A percentile compares a stretch with the other conserved stretches of the same genome.
Conservation (phyloP, 2,329 filamentous ascomycete species). For the Daldinia eschscholtzii region DNA sequence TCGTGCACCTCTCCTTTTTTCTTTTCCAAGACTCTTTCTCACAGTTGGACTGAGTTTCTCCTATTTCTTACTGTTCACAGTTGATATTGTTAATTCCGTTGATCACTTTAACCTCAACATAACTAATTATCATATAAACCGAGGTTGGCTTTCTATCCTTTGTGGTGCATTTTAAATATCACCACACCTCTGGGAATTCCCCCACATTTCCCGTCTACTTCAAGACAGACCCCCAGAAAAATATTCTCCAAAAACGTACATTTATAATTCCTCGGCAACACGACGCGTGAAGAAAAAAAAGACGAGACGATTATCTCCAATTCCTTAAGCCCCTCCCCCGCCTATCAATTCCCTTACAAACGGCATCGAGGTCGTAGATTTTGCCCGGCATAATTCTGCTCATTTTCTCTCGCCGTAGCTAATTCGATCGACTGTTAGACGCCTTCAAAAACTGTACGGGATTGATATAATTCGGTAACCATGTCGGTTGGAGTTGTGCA, state of each 20-base stretch:
- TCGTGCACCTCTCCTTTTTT: constrained; percentile 27
- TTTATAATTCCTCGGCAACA: constrained; percentile 21
- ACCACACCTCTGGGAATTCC: constrained; percentile 15
- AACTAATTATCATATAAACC: background rate
- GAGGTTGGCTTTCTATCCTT: constrained; percentile 1
- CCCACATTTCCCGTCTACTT: constrained; percentile 29
- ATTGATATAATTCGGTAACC: constrained; percentile 25
- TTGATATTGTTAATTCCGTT: constrained; percentile 6
- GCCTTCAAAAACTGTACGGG: background rate
- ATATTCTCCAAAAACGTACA: constrained; percentile 22
- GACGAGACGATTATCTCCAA: constrained; percentile 12
- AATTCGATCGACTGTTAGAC: constrained; percentile 1
- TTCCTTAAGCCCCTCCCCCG: constrained; percentile 24
- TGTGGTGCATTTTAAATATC: constrained; percentile 20
- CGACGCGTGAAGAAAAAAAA: constrained; percentile 31
- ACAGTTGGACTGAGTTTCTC: constrained; percentile 2
- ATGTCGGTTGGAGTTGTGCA: constrained; percentile 57
- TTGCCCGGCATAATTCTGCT: constrained; percentile 19
- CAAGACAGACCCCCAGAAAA: constrained; percentile 15
- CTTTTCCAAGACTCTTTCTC: background rate
- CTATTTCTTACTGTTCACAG: constrained; percentile 6
- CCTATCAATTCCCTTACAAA: constrained; percentile 12
- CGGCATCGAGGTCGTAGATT: constrained; percentile 8
- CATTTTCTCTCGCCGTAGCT: background rate
- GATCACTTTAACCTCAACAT: background rate